phyloP scores from a whole-genome alignment of 73 alveolate species.

The Paramecium sexaurelia region DNA sequence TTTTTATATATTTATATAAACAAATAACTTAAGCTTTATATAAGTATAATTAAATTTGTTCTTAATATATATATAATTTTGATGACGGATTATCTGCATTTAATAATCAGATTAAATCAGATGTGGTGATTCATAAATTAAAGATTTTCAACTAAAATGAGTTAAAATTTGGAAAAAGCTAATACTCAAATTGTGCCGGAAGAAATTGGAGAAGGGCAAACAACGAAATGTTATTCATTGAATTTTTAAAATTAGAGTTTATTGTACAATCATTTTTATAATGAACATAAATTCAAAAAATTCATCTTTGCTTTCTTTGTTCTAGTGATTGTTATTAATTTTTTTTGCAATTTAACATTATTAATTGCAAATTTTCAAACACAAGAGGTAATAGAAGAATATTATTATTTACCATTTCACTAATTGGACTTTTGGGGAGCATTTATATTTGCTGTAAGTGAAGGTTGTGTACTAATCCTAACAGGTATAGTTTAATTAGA shows the following conservation, averaged over 20 bases:
- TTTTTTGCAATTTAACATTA: background rate
- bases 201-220: background rate
- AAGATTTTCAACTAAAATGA: background rate
- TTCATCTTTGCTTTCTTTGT: background rate
- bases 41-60: background rate
- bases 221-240: background rate
- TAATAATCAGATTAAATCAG: background rate
- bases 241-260: background rate
- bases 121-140: slow-evolving; percentile 14
- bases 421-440: slow-evolving; percentile 18
- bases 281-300: background rate
- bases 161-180: background rate
- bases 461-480: background rate
- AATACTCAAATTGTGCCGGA: background rate
- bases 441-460: background rate
- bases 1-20: background rate
- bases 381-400: background rate
- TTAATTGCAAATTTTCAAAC: background rate
- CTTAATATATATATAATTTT: background rate
- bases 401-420: background rate
- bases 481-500: background rate
- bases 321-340: background rate
- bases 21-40: background rate
- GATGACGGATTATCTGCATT: background rate
- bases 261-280: background rate